Evolutionary conservation across 139 green algal species (phyloP), one percentile per base, ranked within the genome.

Genomic region (Chlorella sp.): DNA sequence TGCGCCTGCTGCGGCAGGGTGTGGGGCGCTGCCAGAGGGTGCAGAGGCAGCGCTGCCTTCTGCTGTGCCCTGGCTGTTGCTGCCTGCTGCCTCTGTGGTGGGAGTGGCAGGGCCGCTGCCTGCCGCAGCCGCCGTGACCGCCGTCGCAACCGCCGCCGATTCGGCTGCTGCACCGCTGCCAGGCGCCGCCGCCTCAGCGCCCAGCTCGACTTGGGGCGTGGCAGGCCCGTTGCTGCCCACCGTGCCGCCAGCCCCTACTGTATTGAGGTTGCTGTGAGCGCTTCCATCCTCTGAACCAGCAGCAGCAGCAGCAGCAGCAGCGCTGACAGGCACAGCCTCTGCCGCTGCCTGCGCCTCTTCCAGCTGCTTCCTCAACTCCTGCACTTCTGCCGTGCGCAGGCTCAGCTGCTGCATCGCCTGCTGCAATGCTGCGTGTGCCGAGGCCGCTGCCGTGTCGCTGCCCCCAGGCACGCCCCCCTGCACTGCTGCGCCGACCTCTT

Each of bases 341-440:
- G 79, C 80, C 2, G 80, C 80, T 28, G 80, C 80, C 37, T 79
- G 83, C 37, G 83, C 64, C 0, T 32, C 71, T 0, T 73, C 64
- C 48, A 89, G 48, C 85, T 83, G 42, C 48, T 83, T 82, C 32
- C 81, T 36, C 32, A 89, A 42, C 84, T 68, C 84, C 66, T 28
- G 22, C 64, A 88, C 84, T 40, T 88, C 84, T 1, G 36, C 18
- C 22, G 84, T 88, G 66, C 84, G 84, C 37, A 89, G 42, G 85
- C 71, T 82, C 71, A 89, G 85, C 85, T 89, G 71, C 71, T 89
- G 85, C 71, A 89, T 30, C 16, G 71, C 71, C 71, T 82, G 85
- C 42, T 89, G 85, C 42, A 89, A 71, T 42, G 85, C 71, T 7
- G 85, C 71, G 7, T 68, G 53, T 18, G 22, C 48, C 24, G 85